Base-by-base conservation (phyloP, 2,329 filamentous ascomycete genomes). In the Fusarium albosuccineum region DNA sequence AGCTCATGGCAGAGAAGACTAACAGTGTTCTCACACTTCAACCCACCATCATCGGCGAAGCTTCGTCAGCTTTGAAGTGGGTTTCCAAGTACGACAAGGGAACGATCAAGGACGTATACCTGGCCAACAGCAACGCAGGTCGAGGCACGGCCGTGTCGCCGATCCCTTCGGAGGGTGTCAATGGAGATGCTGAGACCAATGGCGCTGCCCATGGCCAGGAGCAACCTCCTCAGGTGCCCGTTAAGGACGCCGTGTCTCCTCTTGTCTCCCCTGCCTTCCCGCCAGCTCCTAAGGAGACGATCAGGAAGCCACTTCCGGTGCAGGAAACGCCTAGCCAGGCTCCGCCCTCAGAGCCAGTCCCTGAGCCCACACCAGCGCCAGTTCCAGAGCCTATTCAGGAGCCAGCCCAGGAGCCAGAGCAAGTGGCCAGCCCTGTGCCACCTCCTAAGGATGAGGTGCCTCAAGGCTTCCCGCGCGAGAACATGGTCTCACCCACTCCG, bases 41-140 rank as follows among this genome's bases (percentile, higher is more conserved):
- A 75, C 92, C 94, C 2, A 87, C 89, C 54, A 91, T 98, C 64
- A 85, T 94, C 73, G 93, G 86, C 54, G 96, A 97, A 77, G 95
- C 94, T 16, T 96, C 92, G 9, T 92, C 94, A 26, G 96, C 96
- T 1, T 91, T 99, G 90, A 97, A 97, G 78, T 99, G 96, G 96
- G 93, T 95, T 33, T 95, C 86, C 78, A 94, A 94, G 73, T 98
- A 97, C 76, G 96, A 98, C 80, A 97, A 96, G 80, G 90, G 96
- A 73, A 85, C 91, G 8, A 91, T 97, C 65, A 90, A 94, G 55
- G 89, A 93, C 67, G 89, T 92, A n/a, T 98, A 98, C 78, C 84
- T 98, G 52, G 87, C 89, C 45, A 90, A 97, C 75, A 82, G 81
- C 48, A 88, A 85, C 68, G 89, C 91, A 41, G 94, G 94, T 22